These are phyloP conservation scores for Euphorbia celastroides DNA, from an alignment of 441 rosid genomes.

Conservation along the genomic window DNA sequence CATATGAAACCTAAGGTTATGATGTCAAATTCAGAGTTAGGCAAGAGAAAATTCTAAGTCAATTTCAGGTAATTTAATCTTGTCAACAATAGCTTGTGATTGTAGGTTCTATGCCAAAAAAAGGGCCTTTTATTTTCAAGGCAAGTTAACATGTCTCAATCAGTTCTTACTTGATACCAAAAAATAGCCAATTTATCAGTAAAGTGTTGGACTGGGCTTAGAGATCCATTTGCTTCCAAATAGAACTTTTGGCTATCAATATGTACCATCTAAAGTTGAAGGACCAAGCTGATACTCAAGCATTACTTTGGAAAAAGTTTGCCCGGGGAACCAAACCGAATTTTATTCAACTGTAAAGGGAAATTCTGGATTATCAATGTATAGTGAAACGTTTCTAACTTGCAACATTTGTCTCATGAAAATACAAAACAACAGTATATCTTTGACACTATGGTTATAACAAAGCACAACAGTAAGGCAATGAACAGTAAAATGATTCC, in stretches of 20 bases:
- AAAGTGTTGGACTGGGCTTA: neutral
- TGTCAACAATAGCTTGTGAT: too few relatives aligned
- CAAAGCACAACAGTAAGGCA: constrained; percentile 14
- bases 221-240: neutral
- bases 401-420: neutral
- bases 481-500: constrained; percentile 2
- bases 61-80: neutral
- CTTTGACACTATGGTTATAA: constrained; percentile 12
- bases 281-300: too few relatives aligned
- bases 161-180: too few relatives aligned
- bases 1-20: neutral
- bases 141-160: constrained; percentile 5
- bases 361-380: too few relatives aligned
- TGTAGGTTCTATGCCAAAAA: too few relatives aligned
- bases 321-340: too few relatives aligned
- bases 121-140: too few relatives aligned
- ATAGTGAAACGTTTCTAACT: neutral
- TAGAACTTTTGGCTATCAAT: too few relatives aligned
- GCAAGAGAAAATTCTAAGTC: neutral
- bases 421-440: neutral
- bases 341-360: too few relatives aligned
- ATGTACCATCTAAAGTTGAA: too few relatives aligned
- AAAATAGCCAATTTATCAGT: neutral
- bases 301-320: too few relatives aligned
- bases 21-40: neutral